phyloP scores from a whole-genome alignment of 495 filamentous ascomycete genomes.

The Symbiotaphrina buchneri region DNA sequence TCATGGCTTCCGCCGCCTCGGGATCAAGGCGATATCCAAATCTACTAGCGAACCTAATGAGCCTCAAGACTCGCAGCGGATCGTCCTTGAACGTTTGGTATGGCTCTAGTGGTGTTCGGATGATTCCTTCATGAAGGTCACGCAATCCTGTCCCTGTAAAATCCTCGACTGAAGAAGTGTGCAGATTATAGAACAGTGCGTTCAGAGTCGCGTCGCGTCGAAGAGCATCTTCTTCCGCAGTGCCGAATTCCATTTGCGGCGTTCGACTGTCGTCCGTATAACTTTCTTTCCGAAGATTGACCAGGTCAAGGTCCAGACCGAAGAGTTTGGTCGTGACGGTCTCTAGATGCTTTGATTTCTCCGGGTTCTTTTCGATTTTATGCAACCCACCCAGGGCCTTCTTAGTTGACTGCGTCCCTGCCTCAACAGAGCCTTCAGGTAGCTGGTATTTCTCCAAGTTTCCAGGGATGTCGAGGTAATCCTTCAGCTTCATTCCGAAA shows the following conservation, averaged over 20 bases:
- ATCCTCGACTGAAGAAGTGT: constrained; percentile 58
- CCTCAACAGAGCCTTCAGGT: constrained; percentile 6
- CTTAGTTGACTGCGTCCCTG: constrained; percentile 3
- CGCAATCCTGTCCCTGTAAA: constrained; percentile 49
- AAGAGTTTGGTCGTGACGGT: constrained; percentile 73
- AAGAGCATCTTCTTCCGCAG: constrained; percentile 69
- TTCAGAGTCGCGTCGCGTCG: constrained; percentile 89
- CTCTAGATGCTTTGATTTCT: constrained; percentile 94
- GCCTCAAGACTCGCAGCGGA: constrained; percentile 67
- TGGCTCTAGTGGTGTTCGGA: constrained; percentile 75
- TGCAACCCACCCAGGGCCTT: constrained; percentile 14
- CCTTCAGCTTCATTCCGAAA: constrained; percentile 44
- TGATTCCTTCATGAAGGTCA: constrained; percentile 47
- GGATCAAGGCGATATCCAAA: constrained; percentile 46
- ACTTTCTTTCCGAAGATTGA: constrained; percentile 82
- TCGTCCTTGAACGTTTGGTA: constrained; percentile 91
- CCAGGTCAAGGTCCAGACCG: constrained; percentile 78
- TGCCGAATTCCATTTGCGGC: constrained; percentile 85
- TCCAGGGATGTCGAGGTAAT: constrained; percentile 17
- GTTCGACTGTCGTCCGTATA: constrained; percentile 73
- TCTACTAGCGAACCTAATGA: constrained; percentile 77
- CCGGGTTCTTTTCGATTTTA: constrained; percentile 51
- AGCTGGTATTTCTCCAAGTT: constrained; percentile 15
- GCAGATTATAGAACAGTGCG: constrained; percentile 87
- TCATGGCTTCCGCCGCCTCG: constrained; percentile 51